Evolutionary conservation across 2,329 filamentous ascomycete genomes (phyloP).

Genomic region (Exophiala sp.): DNA sequence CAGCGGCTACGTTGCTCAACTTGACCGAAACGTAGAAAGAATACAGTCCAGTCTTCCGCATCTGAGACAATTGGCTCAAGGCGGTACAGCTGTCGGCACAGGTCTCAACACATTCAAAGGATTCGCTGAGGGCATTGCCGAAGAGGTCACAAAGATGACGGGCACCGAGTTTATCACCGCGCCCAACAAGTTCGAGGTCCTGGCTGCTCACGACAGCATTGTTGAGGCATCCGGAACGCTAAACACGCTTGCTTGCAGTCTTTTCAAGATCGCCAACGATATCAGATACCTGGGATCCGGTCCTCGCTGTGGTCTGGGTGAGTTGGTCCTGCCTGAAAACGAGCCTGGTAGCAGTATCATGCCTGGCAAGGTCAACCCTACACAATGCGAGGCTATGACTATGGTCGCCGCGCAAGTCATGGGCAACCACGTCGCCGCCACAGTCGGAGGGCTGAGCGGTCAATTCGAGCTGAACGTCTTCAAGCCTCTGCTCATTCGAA

Average conservation of each 20-base stretch:
- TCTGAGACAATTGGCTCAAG: conserved; percentile 83
- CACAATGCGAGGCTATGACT: conserved; percentile 94
- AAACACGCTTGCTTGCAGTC: conserved; percentile 85
- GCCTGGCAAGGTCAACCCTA: conserved; percentile 99
- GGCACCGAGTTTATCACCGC: conserved; percentile 92
- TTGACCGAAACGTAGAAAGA: conserved; percentile 85
- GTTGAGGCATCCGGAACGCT: conserved; percentile 91
- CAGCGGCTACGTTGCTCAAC: conserved; percentile 92
- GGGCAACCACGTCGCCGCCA: conserved; percentile 91
- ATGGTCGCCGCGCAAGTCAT: conserved; percentile 98
- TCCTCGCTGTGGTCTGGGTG: conserved; percentile 90
- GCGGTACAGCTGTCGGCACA: conserved; percentile 93
- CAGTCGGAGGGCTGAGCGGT: conserved; percentile 92
- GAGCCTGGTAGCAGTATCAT: conserved; percentile 98
- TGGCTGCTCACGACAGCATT: conserved; percentile 92
- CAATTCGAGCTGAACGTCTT: conserved; percentile 99
- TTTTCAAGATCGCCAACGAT: conserved; percentile 98
- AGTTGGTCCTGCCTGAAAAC: conserved; percentile 92
- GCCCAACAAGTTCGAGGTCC: conserved; percentile 97
- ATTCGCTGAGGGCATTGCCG: conserved; percentile 88
- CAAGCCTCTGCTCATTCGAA: conserved; percentile 94
- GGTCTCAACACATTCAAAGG: conserved; percentile 97
- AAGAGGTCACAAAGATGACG: conserved; percentile 87
- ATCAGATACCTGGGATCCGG: conserved; percentile 95
- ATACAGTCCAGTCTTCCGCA: conserved; percentile 79